Base-by-base conservation (phyloP, 1,284 basidiomycete genomes). In the Moesziomyces sp. region DNA sequence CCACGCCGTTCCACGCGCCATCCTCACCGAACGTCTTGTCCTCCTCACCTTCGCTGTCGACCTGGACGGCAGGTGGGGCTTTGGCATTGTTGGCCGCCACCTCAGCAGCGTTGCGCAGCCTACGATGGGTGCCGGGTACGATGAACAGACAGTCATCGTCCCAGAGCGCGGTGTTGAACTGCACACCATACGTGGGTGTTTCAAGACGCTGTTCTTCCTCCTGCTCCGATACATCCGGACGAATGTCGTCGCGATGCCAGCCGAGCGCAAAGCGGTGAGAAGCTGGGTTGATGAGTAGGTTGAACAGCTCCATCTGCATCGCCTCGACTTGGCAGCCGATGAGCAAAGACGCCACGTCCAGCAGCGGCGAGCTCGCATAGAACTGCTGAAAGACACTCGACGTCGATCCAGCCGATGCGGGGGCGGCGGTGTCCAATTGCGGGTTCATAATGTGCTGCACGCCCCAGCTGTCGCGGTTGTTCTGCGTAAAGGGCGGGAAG, bases 161-260 rank as follows among this genome's bases (percentile, higher is more conserved):
- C 76, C 91, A 91, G 21, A 93, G 86, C 0, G 91, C 91, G 87
- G 91, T 90, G 79, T 93, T 93, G 91, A 92, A 93, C 85, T 93
- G 92, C 4, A 93, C 88, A 4, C 91, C 91, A 76, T 89, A 87
- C 60, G 90, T 89, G 87, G 90, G 91, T 26, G 88, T 85, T 5
- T 84, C 84, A 4, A 93, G 87, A 3, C 89, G 88, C 26, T 85
- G 78, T 1, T 79, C 77, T 79, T 93, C 92, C 76, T 93, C 90
- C 13, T 89, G 88, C n/a, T 86, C 83, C 0, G 86, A 87, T 0
- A 90, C 90, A 28, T 87, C 86, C 67, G 89, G 89, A 52, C 86
- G 86, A 14, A 93, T 87, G 83, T 93, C 92, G 76, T 93, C 92
- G 3, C 92, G 87, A 83, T 93, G 92, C 92, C 92, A 93, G 45